phyloP scores from a whole-genome alignment of 2,329 filamentous ascomycete genomes.

The Neofusicoccum kwambonambiense region DNA sequence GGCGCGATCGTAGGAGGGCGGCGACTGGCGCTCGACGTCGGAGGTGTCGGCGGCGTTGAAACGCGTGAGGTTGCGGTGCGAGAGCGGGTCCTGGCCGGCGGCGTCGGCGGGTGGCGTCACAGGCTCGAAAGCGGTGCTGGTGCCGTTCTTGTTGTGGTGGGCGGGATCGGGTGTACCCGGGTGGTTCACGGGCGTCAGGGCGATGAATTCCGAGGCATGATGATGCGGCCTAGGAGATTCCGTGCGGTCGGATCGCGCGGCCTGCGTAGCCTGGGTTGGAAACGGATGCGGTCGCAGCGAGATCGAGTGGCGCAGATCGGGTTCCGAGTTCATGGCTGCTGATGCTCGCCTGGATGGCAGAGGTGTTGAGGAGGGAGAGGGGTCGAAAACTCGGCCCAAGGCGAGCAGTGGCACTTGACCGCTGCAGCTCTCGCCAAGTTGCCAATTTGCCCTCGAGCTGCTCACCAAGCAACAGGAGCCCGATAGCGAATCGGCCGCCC shows the following conservation, averaged over 20 bases:
- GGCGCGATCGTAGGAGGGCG: constrained; percentile 60
- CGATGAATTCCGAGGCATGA: constrained; percentile 21
- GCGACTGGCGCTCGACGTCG: constrained; percentile 49
- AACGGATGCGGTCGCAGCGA: constrained; percentile 49
- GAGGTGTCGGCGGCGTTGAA: constrained; percentile 28
- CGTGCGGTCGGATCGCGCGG: constrained; percentile 21
- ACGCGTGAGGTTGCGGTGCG: constrained; percentile 32
- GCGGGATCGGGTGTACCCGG: constrained; percentile 24
- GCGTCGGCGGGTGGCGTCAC: constrained; percentile 24
- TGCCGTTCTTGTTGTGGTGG: constrained; percentile 27
- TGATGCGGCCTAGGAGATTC: not conserved
- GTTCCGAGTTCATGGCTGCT: constrained; percentile 38
- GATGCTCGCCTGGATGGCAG: not conserved
- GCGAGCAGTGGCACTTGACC: not conserved
- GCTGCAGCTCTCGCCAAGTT: not conserved
- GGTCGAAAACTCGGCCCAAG: not conserved
- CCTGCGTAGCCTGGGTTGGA: constrained; percentile 37
- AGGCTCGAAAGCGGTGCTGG: constrained; percentile 43
- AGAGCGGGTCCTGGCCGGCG: constrained; percentile 34
- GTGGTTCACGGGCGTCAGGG: constrained; percentile 25
- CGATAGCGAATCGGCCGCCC: constrained; percentile 5
- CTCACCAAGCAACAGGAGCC: no score
- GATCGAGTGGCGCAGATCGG: constrained; percentile 49
- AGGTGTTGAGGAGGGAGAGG: not conserved
- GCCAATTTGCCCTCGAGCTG: no score